Percentiles rank a stretch among this genome's conserved stretches.
These are phyloP conservation scores for Pelargonium nanum DNA, from an alignment of 345 rosid genomes.

Conservation along the genomic window DNA sequence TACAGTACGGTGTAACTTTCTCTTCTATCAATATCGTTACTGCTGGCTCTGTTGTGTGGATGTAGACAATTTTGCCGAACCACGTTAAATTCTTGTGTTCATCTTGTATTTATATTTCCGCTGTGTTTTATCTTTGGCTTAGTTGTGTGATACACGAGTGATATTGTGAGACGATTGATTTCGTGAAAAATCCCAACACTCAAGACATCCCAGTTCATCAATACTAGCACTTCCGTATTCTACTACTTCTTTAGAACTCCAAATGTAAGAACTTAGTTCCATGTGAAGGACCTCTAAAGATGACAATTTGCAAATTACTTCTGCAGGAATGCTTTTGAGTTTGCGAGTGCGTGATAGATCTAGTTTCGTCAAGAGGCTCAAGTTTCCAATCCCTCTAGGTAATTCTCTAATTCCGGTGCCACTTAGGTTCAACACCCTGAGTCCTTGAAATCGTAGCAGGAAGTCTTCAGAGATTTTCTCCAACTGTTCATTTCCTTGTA, in stretches of 20 bases:
- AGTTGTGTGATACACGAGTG: too few relatives aligned
- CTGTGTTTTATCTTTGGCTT: too few relatives aligned
- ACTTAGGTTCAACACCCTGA: constrained; percentile 25
- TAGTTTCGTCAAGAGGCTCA: constrained; percentile 20
- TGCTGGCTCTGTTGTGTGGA: too few relatives aligned
- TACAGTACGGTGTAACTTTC: too few relatives aligned
- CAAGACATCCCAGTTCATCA: neutral
- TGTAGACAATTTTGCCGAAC: too few relatives aligned
- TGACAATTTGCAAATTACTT: constrained; percentile 19
- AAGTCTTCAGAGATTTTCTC: constrained; percentile 15
- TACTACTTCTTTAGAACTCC: neutral
- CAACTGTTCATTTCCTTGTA: constrained; percentile 25
- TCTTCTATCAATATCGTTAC: too few relatives aligned
- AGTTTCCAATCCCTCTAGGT: constrained; percentile 23
- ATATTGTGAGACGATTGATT: too few relatives aligned
- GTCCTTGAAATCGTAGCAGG: constrained; percentile 21
- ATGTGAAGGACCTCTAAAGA: constrained; percentile 33
- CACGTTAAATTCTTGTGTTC: too few relatives aligned
- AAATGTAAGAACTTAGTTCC: constrained; percentile 26
- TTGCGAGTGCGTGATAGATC: constrained; percentile 30
- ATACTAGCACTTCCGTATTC: neutral
- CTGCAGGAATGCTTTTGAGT: constrained; percentile 23
- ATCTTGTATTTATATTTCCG: too few relatives aligned
- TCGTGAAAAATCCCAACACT: too few relatives aligned
- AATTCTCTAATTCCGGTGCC: constrained; percentile 21